Base-by-base conservation (phyloP, 805 yeast genomes). In the Teunomyces pallodes region DNA sequence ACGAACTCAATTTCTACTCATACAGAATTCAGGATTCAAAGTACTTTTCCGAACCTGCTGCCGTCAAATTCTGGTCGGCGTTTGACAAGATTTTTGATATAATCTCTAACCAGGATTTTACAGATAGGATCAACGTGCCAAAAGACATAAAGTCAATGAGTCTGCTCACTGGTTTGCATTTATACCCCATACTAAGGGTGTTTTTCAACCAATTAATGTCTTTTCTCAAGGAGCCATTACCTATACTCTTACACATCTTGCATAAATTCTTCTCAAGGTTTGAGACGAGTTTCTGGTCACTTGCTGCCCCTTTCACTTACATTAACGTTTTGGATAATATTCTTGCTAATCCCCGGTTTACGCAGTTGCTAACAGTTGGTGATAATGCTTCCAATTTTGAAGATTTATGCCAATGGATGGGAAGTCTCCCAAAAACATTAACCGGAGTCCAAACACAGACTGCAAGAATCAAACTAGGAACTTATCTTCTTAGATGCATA, bases 241-340 rank as follows among this genome's bases (percentile, higher is more conserved):
- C 86, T 0, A 64, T 75, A 13, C 61, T 86, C 3, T 65, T 89
- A n/a, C 68, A 80, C 47, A 78, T 80, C 2, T 71, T 86, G 30
- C 58, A 70, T 10, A 50, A 71, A 6, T 61, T 84, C 1, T 61
- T 87, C 20, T 50, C 54, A 2, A 69, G 69, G 36, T 67, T 81
- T 9, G 75, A 72, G 6, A 14, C 57, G 0, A 66, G 68, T 3
- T 79, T 84, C 49, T 88, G 94, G 92, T 56, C 61, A 0, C 54
- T 66, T 24, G 72, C 82, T 3, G 67, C 76, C 1, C 88, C 87
- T 0, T 77, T 70, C 50, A 77, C 79, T 2, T 79, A 77, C 50
- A 74, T 72, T 27, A 82, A 81, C 50, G 69, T 84, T 39, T 62
- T 86, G 45, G 90, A 85, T 53, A 74, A 82, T 13, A 70, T 86